phyloP scores from a whole-genome alignment of 2,329 filamentous ascomycete species.

The Neonectria ditissima region DNA sequence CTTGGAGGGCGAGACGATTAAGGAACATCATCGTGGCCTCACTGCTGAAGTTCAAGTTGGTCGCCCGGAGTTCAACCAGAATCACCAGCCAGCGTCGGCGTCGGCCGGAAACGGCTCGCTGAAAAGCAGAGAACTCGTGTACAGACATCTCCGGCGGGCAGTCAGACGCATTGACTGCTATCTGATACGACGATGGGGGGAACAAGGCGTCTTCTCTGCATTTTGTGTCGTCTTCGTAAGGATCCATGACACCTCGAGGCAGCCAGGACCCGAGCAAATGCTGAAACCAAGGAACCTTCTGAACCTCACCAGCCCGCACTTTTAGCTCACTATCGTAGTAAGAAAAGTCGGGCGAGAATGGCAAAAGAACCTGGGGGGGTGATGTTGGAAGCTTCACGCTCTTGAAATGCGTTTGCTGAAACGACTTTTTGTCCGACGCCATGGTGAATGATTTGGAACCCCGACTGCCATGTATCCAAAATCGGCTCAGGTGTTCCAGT shows the following conservation, averaged over 20 bases:
- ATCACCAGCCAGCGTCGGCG: conserved; percentile 62
- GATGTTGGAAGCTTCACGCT: conserved; percentile 31
- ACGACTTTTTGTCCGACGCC: conserved; percentile 39
- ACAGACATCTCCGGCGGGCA: conserved; percentile 60
- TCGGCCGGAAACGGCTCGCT: conserved; percentile 59
- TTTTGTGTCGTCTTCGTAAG: background rate
- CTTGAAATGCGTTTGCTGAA: conserved; percentile 44
- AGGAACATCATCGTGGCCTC: conserved; percentile 63
- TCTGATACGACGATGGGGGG: conserved; percentile 62
- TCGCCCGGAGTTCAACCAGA: conserved; percentile 62
- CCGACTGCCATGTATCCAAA: too few relatives aligned
- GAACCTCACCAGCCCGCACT: background rate
- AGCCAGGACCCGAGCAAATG: conserved; percentile 44
- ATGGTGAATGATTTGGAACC: too few relatives aligned
- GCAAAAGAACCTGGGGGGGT: conserved; percentile 24
- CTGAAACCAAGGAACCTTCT: conserved; percentile 14
- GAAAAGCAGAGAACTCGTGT: conserved; percentile 66
- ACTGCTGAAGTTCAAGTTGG: conserved; percentile 70
- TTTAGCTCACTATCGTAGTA: conserved; percentile 30
- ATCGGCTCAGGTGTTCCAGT: too few relatives aligned
- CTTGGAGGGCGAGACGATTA: conserved; percentile 63
- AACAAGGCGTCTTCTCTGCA: too few relatives aligned
- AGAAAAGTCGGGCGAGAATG: conserved; percentile 32
- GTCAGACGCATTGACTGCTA: conserved; percentile 60
- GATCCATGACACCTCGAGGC: conserved; percentile 30